Evolutionary conservation across 2,329 filamentous ascomycete species (phyloP).

Genomic region (Fusarium sacchari): DNA sequence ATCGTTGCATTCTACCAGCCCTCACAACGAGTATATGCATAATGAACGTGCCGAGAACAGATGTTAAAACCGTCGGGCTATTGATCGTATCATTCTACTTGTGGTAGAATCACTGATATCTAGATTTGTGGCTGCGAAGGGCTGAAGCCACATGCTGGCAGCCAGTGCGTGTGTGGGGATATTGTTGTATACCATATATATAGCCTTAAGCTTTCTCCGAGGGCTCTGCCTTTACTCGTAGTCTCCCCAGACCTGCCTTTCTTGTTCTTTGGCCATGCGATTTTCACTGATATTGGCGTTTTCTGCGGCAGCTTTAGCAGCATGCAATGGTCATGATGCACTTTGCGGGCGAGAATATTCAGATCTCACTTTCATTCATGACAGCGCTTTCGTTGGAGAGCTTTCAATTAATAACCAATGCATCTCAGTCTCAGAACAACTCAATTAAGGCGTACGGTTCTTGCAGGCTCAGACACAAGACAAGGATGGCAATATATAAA

Average conservation of each 20-base stretch:
- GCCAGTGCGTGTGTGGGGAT: not conserved
- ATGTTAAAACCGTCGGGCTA: not conserved
- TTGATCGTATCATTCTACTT: not conserved
- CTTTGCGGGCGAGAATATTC: conserved; percentile 68
- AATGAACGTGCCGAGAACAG: conserved; percentile 1
- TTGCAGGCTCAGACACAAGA: conserved; percentile 72
- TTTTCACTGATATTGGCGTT: conserved; percentile 29
- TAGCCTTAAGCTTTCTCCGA: not conserved
- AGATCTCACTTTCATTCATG: conserved; percentile 70
- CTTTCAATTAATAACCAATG: conserved; percentile 68
- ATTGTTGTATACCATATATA: conserved; percentile 1
- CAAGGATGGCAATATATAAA: conserved; percentile 60
- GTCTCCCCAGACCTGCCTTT: not conserved
- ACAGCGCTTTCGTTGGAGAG: conserved; percentile 71
- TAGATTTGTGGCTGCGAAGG: conserved; percentile 5
- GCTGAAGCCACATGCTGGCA: conserved; percentile 11
- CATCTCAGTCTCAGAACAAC: conserved; percentile 65
- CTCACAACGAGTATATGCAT: not conserved
- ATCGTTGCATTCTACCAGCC: not conserved
- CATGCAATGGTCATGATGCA: conserved; percentile 67
- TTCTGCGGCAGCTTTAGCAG: conserved; percentile 34
- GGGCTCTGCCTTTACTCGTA: not conserved
- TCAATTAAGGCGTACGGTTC: conserved; percentile 70
- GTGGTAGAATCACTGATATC: conserved; percentile 2
- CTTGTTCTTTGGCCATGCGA: conserved; percentile 16